Percentiles rank a stretch among this genome's conserved stretches.
These are phyloP conservation scores for Garcia nutans DNA, from an alignment of 345 rosid species.

Conservation along the genomic window DNA sequence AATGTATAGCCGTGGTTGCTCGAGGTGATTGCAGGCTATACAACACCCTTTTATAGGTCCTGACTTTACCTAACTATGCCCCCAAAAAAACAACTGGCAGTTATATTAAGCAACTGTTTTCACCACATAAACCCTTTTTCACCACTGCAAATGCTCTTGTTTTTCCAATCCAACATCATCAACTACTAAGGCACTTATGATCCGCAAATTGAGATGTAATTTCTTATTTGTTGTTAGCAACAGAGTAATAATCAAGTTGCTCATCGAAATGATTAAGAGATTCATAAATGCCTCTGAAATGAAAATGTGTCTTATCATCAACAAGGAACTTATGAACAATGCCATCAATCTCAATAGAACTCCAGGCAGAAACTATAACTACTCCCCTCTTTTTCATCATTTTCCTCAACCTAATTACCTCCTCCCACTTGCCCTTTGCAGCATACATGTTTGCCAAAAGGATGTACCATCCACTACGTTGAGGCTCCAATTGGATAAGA, in stretches of 20 bases:
- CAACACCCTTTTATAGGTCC: too few species aligned
- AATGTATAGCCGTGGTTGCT: too few species aligned
- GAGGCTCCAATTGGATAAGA: slow-evolving; percentile 31
- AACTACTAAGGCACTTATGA: not conserved
- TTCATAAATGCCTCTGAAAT: not conserved
- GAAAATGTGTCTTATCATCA: slow-evolving; percentile 16
- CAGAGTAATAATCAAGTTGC: slow-evolving; percentile 11
- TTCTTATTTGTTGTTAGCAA: not conserved
- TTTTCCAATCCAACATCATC: not conserved
- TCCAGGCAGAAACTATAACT: slow-evolving; percentile 24
- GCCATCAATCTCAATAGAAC: slow-evolving; percentile 38
- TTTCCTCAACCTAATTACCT: slow-evolving; percentile 29
- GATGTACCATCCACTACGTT: slow-evolving; percentile 33
- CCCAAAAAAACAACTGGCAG: not conserved
- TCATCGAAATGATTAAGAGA: slow-evolving; percentile 7
- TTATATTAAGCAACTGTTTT: not conserved
- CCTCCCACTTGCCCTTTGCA: slow-evolving; percentile 35
- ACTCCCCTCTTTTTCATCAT: slow-evolving; percentile 30
- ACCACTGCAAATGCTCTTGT: too few species aligned
- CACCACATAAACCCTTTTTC: not conserved
- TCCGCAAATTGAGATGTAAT: not conserved
- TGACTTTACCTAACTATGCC: too few species aligned
- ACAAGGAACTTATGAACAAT: slow-evolving; percentile 28
- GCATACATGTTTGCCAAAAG: slow-evolving; percentile 35
- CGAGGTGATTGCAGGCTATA: too few species aligned